Conservation (phyloP, 139 green algal genomes). For the Chlorella sp. region DNA sequence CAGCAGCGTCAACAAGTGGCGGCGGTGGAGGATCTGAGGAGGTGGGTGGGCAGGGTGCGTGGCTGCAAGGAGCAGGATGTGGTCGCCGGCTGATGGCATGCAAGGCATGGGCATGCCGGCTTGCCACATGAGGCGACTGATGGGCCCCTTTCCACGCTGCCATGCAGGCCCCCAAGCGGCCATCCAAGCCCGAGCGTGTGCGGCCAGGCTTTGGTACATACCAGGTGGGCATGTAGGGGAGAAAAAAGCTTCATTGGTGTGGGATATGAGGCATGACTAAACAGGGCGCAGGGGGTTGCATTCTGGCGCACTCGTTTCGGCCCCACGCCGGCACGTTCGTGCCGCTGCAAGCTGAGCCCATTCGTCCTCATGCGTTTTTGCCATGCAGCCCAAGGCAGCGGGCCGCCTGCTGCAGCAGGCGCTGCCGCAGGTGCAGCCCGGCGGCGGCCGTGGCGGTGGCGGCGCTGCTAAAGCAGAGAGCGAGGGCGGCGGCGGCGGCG, state of each 20-base stretch:
- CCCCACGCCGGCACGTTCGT: too few relatives aligned
- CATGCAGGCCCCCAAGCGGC: constrained; percentile 1
- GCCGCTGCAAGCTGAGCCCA: background rate
- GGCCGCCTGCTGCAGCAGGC: constrained; percentile 19
- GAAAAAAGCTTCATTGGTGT: too few relatives aligned
- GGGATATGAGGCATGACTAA: too few relatives aligned
- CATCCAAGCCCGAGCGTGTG: constrained; percentile 10
- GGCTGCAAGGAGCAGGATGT: background rate
- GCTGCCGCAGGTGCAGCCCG: constrained; percentile 11
- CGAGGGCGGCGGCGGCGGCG: background rate
- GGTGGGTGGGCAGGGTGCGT: background rate
- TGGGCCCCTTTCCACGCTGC: too few relatives aligned
- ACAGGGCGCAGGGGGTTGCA: too few relatives aligned
- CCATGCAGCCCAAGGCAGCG: constrained; percentile 17
- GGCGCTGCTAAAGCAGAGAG: background rate
- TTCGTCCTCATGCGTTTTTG: background rate
- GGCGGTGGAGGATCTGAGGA: background rate
- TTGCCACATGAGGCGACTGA: background rate
- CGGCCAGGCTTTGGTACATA: constrained; percentile 17
- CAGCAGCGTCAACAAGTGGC: background rate
- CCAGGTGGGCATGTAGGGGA: background rate
- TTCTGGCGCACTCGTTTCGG: too few relatives aligned
- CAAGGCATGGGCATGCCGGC: background rate
- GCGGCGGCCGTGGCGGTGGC: background rate
- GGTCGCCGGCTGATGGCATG: background rate